Evolutionary conservation across 2,329 filamentous ascomycete genomes (phyloP).

Genomic region (Aspergillus thermomutatus): DNA sequence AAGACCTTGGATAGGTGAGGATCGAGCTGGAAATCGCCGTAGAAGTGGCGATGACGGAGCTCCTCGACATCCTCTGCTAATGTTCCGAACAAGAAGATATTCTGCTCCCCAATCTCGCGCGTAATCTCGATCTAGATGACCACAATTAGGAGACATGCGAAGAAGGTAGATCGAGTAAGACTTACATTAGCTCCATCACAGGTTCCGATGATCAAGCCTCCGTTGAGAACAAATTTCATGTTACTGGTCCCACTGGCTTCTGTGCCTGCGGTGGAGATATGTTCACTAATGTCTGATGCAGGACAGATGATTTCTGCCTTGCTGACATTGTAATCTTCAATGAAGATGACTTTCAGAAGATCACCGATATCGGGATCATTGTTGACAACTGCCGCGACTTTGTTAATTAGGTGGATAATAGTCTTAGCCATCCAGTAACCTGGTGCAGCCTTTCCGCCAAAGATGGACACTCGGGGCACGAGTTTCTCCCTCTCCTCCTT

Average conservation of each 20-base stretch:
- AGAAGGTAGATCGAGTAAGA: constrained; percentile 14
- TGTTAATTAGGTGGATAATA: constrained; percentile 94
- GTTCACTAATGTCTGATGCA: constrained; percentile 93
- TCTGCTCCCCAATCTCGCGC: constrained; percentile 90
- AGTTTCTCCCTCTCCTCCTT: constrained; percentile 83
- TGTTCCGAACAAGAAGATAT: constrained; percentile 98
- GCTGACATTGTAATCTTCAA: constrained; percentile 98
- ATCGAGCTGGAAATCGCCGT: constrained; percentile 75
- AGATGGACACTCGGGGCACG: constrained; percentile 86
- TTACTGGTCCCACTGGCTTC: constrained; percentile 88
- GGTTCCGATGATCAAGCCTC: constrained; percentile 94
- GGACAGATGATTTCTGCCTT: constrained; percentile 97
- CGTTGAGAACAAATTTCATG: constrained; percentile 99
- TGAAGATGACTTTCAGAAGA: constrained; percentile 91
- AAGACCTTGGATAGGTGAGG: constrained; percentile 77
- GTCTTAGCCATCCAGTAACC: constrained; percentile 99
- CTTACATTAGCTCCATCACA: constrained; percentile 95
- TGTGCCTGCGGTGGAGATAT: constrained; percentile 96
- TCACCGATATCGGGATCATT: constrained; percentile 89
- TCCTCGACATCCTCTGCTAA: constrained; percentile 96
- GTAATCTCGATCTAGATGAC: constrained; percentile 86
- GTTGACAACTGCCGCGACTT: constrained; percentile 85
- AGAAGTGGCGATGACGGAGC: constrained; percentile 84
- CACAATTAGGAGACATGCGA: background rate
- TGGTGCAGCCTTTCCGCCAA: constrained; percentile 94